Evolutionary conservation across 768 basidiomycete species (phyloP), one percentile per base, ranked within the genome.

Genomic region (Neoboletus magnificus): DNA sequence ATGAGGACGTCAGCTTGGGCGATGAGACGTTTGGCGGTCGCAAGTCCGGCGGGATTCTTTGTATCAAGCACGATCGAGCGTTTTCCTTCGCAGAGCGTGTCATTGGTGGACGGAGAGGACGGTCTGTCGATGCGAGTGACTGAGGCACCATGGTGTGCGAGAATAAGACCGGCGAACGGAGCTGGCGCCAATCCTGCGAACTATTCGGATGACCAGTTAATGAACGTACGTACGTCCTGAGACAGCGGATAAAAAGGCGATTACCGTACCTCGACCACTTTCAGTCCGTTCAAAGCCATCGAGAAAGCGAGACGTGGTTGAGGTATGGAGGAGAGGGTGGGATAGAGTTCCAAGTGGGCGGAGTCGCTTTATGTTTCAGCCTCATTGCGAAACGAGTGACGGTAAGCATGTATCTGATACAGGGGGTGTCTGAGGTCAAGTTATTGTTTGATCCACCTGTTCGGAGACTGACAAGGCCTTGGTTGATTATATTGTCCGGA

Each of bases 161-260:
- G 79, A 43, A 92, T 66, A 41, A 92, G 77, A 29, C 88, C 89
- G 10, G 88, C 83, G 61, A 89, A 92, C 0, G 91, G 90, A 1
- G 82, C 90, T 1, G 91, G 91, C 4, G 90, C 91, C 27, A 93
- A 77, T 30, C 90, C 91, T 27, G 85, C 90, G 64, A 92, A 90
- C 87, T 92, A 59, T 11, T 23, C 18, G 29, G 15, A 12, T 1
- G 11, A 20, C 36, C 22, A 7, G 22, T 56, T 22, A 48, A 45
- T n/a, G 25, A 10, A 36, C 36, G 16, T 23, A n/a, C 12, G 15
- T 23, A 33, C 4, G 32, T 29, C 29, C n/a, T n/a, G n/a, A 30
- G 29, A 20, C 10, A 9, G 27, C 11, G 10, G 32, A 11, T 41
- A 32, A 36, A 6, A 1, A 40, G 16, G 35, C 5, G 22, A 1